Conservation (phyloP, 23 red algal genomes). For the Gracilaria gracilis region DNA sequence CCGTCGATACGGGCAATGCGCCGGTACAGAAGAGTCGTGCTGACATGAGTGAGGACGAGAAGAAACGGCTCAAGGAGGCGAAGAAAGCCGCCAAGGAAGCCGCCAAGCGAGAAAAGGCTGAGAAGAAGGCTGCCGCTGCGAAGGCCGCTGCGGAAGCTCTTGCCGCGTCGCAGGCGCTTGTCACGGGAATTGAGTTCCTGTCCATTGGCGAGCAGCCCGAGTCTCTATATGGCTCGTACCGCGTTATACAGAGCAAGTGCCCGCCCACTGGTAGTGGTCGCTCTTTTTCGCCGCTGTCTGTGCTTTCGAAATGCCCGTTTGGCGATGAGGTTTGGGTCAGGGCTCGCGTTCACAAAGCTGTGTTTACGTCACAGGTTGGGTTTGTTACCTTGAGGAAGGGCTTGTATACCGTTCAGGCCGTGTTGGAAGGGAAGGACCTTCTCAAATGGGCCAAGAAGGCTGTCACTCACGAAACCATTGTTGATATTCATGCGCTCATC, state of each 20-base stretch:
- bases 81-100: constrained; percentile 74
- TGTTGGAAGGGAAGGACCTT: constrained; percentile 78
- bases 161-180: constrained; percentile 41
- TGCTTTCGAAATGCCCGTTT: constrained; percentile 17
- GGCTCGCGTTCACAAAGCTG: constrained; percentile 83
- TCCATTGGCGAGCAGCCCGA: constrained; percentile 30
- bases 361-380: constrained; percentile 64
- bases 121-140: constrained; percentile 61
- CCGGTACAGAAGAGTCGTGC: constrained; percentile 51
- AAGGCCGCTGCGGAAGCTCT: constrained; percentile 47
- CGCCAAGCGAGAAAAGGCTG: constrained; percentile 64
- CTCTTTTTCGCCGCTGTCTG: constrained; percentile 52
- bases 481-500: constrained; percentile 81
- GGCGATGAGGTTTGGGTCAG: constrained; percentile 85
- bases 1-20: neutral
- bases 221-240: constrained; percentile 75
- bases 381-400: constrained; percentile 90
- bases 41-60: constrained; percentile 79
- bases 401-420: constrained; percentile 81
- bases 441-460: constrained; percentile 87
- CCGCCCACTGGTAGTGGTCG: constrained; percentile 53
- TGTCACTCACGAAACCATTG: constrained; percentile 81
- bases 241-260: constrained; percentile 78
- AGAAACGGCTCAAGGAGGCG: constrained; percentile 53
- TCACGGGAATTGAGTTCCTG: constrained; percentile 33